phyloP scores from a whole-genome alignment of 2,329 filamentous ascomycete genomes.

The Pseudodiploospora longispora region DNA sequence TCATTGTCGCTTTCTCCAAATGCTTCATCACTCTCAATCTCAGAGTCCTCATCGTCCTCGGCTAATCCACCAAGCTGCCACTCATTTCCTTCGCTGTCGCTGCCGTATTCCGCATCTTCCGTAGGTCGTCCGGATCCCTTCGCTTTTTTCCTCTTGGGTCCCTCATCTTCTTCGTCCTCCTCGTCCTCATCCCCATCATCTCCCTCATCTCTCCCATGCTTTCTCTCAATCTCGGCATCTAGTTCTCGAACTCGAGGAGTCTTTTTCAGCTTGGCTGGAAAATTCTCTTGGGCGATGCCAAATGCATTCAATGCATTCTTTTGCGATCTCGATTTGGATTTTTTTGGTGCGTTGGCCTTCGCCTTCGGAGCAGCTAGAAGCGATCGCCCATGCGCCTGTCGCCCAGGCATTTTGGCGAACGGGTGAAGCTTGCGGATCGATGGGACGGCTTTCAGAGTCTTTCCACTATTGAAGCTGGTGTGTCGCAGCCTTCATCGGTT shows the following conservation, averaged over 20 bases:
- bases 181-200: constrained; percentile 44
- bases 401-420: constrained; percentile 43
- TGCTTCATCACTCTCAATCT: constrained; percentile 65
- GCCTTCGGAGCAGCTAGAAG: constrained; percentile 32
- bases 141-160: constrained; percentile 34
- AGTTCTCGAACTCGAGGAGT: constrained; percentile 44
- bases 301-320: constrained; percentile 50
- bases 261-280: constrained; percentile 38
- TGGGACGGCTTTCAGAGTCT: neutral
- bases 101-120: constrained; percentile 61
- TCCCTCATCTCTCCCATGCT: constrained; percentile 36
- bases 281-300: constrained; percentile 46
- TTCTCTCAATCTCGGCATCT: constrained; percentile 38
- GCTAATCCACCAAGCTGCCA: constrained; percentile 65
- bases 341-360: constrained; percentile 24
- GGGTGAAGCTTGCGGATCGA: too few relatives aligned
- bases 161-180: constrained; percentile 40
- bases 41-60: constrained; percentile 52
- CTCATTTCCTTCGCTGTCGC: constrained; percentile 77
- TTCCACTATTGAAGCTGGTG: too few relatives aligned
- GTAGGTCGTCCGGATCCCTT: constrained; percentile 20
- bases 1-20: constrained; percentile 87
- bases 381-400: constrained; percentile 50
- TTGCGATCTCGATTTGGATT: constrained; percentile 40
- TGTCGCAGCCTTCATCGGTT: constrained; percentile 6